Evolutionary conservation across 1,284 basidiomycete species (phyloP), one percentile per base, ranked within the genome.

Genomic region (Ustilago xerochloae): DNA sequence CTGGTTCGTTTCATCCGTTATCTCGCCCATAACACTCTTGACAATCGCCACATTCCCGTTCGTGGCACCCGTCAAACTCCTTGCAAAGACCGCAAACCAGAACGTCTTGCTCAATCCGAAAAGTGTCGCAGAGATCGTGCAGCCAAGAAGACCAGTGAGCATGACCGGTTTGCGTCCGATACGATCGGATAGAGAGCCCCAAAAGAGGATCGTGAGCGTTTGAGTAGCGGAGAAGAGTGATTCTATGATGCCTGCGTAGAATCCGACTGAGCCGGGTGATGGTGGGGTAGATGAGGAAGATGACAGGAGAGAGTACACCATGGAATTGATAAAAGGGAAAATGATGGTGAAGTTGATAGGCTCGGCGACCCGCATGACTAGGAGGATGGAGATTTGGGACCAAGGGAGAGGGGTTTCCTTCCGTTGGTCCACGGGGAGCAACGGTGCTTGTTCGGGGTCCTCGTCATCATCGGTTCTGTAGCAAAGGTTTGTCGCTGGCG

Each of bases 321-420:
- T 88, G 86, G 90, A 87, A 10, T 89, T 89, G 41, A 89, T 86
- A 79, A 88, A 90, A 0, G 91, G 92, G 55, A 89, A 90, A 65
- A 93, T 92, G 73, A 92, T 89, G 70, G 90, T 88, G n/a, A 88
- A 89, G 52, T 87, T 87, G 38, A 90, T 79, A 8, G 90, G 75
- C 38, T 86, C 85, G 15, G 79, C 79, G 33, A 90, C 81, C 81
- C 92, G 77, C 64, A 85, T 82, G 36, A 84, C 50, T 57, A 82
- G 83, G 35, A 52, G 85, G 84, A 86, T 75, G 54, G 79, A 63
- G 53, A 90, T 85, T 81, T 90, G 88, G 32, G 88, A 78, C 77
- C 84, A 86, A 6, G 89, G 90, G 22, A 90, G 85, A 4, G 89
- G 88, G 0, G 73, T 78, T 28, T 51, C 43, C 20, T 24, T 20